Evolutionary conservation across 202 grass and related monocot species (phyloP).

Genomic region (Cymbopogon flexuosus): DNA sequence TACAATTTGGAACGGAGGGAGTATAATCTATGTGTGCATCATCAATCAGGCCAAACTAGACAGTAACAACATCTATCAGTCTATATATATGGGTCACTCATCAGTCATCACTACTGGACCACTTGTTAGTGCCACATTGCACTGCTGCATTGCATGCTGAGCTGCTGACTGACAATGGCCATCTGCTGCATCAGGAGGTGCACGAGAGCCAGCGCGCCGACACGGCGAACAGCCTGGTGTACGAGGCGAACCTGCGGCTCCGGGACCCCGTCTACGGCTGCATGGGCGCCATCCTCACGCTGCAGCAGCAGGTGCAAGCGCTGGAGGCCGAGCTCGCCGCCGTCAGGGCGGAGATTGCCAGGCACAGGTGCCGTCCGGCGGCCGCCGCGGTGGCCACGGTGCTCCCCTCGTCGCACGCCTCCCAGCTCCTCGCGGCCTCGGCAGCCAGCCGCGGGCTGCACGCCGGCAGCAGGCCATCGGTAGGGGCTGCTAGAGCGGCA

Average conservation of each 20-base stretch:
- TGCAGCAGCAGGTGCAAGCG: slow-evolving; percentile 86
- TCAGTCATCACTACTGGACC: neutral
- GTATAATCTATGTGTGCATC: no score
- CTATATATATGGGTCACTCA: neutral
- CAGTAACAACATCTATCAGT: neutral
- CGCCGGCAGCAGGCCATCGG: neutral
- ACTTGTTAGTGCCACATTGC: neutral
- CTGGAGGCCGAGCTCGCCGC: slow-evolving; percentile 67
- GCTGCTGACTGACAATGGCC: neutral
- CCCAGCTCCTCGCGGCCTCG: slow-evolving; percentile 50
- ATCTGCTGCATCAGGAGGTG: slow-evolving; percentile 55
- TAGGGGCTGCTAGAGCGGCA: neutral
- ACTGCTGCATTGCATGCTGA: neutral
- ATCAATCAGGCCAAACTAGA: no score
- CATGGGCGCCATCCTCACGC: slow-evolving; percentile 76
- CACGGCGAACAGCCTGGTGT: slow-evolving; percentile 81
- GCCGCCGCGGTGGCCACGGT: slow-evolving; percentile 21
- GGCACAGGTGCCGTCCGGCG: slow-evolving; percentile 50
- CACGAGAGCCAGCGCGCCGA: slow-evolving; percentile 80
- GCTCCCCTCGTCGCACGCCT: slow-evolving; percentile 54
- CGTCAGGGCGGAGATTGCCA: slow-evolving; percentile 62
- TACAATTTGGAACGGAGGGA: no score
- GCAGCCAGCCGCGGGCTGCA: slow-evolving; percentile 19
- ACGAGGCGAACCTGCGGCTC: slow-evolving; percentile 82
- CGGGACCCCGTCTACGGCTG: slow-evolving; percentile 86